These are phyloP conservation scores for Penicillium nucicola DNA, from an alignment of 495 filamentous ascomycete species.

Conservation along the genomic window DNA sequence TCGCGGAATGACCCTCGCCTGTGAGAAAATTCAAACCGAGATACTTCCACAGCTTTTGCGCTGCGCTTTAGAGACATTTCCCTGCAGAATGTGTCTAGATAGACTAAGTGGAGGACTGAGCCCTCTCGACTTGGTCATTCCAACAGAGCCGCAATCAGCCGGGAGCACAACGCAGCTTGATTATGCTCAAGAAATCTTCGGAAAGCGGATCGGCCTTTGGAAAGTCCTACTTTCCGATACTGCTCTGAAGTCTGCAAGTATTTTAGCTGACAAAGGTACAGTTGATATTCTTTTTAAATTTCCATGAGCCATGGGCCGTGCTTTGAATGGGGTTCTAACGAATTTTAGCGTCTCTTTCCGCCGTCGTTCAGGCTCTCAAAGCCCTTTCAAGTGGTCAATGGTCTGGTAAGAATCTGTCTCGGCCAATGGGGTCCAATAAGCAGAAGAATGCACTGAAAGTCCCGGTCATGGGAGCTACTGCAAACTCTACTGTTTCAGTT, in stretches of 20 bases:
- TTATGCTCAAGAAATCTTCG: slow-evolving; percentile 20
- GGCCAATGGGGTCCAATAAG: not conserved
- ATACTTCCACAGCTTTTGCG: slow-evolving; percentile 8
- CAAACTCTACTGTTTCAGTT: slow-evolving; percentile 13
- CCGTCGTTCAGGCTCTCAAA: slow-evolving; percentile 18
- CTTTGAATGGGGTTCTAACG: not conserved
- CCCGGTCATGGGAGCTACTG: slow-evolving; percentile 7
- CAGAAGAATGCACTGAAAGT: slow-evolving; percentile 14
- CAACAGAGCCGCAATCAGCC: not conserved
- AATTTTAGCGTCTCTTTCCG: slow-evolving; percentile 5
- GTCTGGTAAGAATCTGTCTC: slow-evolving; percentile 3
- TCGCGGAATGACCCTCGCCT: slow-evolving; percentile 2
- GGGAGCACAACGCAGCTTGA: not conserved
- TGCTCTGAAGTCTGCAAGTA: slow-evolving; percentile 27
- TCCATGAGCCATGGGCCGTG: no score
- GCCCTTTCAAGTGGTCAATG: slow-evolving; percentile 32
- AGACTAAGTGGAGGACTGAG: not conserved
- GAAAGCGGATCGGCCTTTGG: slow-evolving; percentile 32
- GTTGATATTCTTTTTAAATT: not conserved
- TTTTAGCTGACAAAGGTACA: slow-evolving; percentile 2
- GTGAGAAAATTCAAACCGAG: slow-evolving; percentile 3
- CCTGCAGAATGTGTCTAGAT: slow-evolving; percentile 19
- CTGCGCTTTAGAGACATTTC: slow-evolving; percentile 13
- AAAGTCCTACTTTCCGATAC: slow-evolving; percentile 34
- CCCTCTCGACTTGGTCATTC: not conserved